phyloP scores from a whole-genome alignment of 2,329 filamentous ascomycete species.

The Fusarium redolens region DNA sequence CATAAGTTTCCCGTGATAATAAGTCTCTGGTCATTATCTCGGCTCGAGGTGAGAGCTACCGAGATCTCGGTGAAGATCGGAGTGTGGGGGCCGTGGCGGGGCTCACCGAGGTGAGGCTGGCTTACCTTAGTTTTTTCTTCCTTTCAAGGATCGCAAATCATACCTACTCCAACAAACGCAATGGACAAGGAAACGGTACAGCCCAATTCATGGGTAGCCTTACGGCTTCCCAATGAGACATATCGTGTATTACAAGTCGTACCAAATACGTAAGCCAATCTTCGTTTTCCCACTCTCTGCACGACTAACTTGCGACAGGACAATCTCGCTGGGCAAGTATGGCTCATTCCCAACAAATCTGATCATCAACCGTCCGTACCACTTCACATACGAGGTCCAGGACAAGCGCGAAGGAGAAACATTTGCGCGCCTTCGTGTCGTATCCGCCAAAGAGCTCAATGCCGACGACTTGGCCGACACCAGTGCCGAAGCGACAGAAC shows the following conservation, averaged over 20 bases:
- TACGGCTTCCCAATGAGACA: slow-evolving; percentile 69
- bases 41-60: too few relatives aligned
- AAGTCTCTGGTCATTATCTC: too few relatives aligned
- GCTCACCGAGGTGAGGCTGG: slow-evolving; percentile 47
- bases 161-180: slow-evolving; percentile 21
- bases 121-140: slow-evolving; percentile 43
- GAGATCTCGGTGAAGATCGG: slow-evolving; percentile 32
- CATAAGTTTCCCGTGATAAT: background rate
- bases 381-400: slow-evolving; percentile 90
- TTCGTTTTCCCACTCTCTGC: background rate
- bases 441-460: slow-evolving; percentile 84
- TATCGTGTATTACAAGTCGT: slow-evolving; percentile 67
- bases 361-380: slow-evolving; percentile 89
- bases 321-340: slow-evolving; percentile 91
- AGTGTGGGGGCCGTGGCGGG: slow-evolving; percentile 38
- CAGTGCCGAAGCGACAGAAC: slow-evolving; percentile 53
- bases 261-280: slow-evolving; percentile 66
- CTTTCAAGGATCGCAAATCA: slow-evolving; percentile 21
- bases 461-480: slow-evolving; percentile 74
- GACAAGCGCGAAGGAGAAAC: slow-evolving; percentile 74
- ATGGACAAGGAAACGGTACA: slow-evolving; percentile 54
- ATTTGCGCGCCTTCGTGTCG: slow-evolving; percentile 78
- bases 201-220: slow-evolving; percentile 69
- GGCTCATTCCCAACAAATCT: slow-evolving; percentile 90
- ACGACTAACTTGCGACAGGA: slow-evolving; percentile 63